A percentile compares a stretch with the other conserved stretches of the same genome.
Evolutionary conservation across 495 filamentous ascomycete genomes (phyloP).

Genomic region (Neurospora sp.): DNA sequence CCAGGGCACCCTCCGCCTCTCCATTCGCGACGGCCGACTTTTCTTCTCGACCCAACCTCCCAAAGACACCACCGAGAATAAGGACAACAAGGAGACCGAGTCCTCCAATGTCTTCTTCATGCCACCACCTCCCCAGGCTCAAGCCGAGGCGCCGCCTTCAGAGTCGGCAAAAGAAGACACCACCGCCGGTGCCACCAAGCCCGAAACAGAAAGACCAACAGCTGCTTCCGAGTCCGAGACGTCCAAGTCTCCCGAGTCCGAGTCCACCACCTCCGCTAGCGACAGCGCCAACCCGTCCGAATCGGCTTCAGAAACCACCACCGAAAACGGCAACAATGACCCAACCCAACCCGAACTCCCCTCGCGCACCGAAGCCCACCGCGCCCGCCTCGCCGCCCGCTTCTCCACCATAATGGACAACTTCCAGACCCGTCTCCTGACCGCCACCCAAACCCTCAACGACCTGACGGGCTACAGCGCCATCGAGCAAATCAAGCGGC

Average conservation of each 20-base stretch:
- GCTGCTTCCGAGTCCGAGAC: neutral
- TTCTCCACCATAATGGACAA: constrained; percentile 79
- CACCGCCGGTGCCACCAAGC: neutral
- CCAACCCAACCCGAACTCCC: constrained; percentile 46
- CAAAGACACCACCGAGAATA: constrained; percentile 6
- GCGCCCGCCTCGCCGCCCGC: constrained; percentile 62
- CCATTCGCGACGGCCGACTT: neutral
- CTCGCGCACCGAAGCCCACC: constrained; percentile 62
- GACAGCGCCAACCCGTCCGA: neutral
- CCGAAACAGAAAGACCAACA: neutral
- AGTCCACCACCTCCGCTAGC: neutral
- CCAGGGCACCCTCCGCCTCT: neutral
- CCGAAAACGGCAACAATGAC: neutral
- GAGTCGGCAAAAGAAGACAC: neutral
- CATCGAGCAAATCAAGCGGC: constrained; percentile 74
- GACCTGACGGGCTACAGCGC: constrained; percentile 88
- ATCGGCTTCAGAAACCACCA: neutral
- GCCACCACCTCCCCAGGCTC: neutral
- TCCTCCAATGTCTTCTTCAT: neutral
- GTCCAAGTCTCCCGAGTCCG: constrained; percentile 1
- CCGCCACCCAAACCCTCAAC: constrained; percentile 80
- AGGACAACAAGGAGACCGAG: neutral
- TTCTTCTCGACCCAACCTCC: constrained; percentile 16
- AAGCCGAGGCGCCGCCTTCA: neutral
- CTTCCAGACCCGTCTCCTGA: constrained; percentile 71